Percentiles rank a stretch among this genome's conserved stretches.
These are phyloP conservation scores for Pyrenochaeta sp. DNA, from an alignment of 2,329 filamentous ascomycete species.

Conservation along the genomic window DNA sequence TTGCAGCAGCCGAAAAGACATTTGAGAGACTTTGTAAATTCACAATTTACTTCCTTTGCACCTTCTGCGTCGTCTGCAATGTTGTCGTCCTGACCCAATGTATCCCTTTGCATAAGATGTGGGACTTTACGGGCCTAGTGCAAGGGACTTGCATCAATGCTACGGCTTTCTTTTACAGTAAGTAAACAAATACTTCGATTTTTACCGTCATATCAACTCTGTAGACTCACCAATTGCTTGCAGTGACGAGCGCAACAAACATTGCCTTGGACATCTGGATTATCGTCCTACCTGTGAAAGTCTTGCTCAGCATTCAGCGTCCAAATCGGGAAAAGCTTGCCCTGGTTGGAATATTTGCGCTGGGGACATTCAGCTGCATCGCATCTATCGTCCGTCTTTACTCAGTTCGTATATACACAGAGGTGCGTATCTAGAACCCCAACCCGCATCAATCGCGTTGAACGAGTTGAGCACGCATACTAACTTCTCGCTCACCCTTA, in stretches of 20 bases:
- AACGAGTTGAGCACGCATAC: not conserved
- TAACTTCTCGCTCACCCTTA: not conserved
- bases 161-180: slow-evolving; percentile 43
- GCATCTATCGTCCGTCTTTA: slow-evolving; percentile 71
- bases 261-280: slow-evolving; percentile 89
- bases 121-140: slow-evolving; percentile 35
- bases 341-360: slow-evolving; percentile 79
- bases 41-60: slow-evolving; percentile 33
- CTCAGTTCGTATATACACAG: slow-evolving; percentile 48
- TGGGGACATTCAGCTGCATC: slow-evolving; percentile 90
- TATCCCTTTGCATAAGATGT: slow-evolving; percentile 38
- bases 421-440: slow-evolving; percentile 10
- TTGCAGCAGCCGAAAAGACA: slow-evolving; percentile 24
- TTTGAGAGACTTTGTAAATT: slow-evolving; percentile 27
- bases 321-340: slow-evolving; percentile 85
- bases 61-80: slow-evolving; percentile 34
- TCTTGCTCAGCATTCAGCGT: slow-evolving; percentile 82
- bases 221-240: not conserved
- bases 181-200: not conserved
- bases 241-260: slow-evolving; percentile 73
- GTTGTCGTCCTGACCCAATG: slow-evolving; percentile 38
- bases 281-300: slow-evolving; percentile 81
- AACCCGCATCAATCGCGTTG: slow-evolving; percentile 25
- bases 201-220: too few relatives aligned
- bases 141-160: slow-evolving; percentile 42